phyloP scores from a whole-genome alignment of 2,329 filamentous ascomycete species.

The Botrytis galanthina region DNA sequence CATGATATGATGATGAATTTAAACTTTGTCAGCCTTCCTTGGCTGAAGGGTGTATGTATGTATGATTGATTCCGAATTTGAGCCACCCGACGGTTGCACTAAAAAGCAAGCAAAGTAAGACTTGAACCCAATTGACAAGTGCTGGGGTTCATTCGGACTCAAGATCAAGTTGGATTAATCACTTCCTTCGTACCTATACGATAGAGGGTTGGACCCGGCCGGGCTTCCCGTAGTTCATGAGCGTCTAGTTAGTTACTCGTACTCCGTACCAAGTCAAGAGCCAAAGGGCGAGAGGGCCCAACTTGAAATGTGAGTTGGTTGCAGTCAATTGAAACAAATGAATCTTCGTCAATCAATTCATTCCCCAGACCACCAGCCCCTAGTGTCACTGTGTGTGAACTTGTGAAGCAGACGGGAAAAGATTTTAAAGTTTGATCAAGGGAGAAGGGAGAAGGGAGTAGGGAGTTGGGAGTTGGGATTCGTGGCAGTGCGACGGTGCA shows the following conservation, averaged over 20 bases:
- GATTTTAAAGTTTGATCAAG: not conserved
- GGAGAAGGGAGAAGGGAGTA: too few species aligned
- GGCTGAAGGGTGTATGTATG: not conserved
- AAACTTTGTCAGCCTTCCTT: not conserved
- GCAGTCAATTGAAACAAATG: not conserved
- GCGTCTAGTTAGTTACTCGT: not conserved
- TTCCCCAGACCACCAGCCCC: too few species aligned
- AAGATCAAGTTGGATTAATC: not conserved
- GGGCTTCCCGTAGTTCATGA: not conserved
- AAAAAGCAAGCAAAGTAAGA: not conserved
- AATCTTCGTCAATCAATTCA: not conserved
- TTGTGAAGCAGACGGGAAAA: not conserved
- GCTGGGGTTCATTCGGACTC: not conserved
- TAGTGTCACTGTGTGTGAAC: too few species aligned
- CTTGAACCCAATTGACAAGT: not conserved
- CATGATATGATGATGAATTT: conserved; percentile 45
- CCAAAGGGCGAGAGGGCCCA: not conserved
- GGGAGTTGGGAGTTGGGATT: conserved; percentile 4
- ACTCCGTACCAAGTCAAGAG: not conserved
- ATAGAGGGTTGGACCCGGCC: not conserved
- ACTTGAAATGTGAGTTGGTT: not conserved
- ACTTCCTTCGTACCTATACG: not conserved
- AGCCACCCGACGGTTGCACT: not conserved
- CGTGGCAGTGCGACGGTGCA: not conserved
- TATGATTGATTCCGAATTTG: not conserved